Evolutionary conservation across 2,329 filamentous ascomycete species (phyloP), one percentile per base, ranked within the genome.

Genomic region (Aspergillus arachidicola): DNA sequence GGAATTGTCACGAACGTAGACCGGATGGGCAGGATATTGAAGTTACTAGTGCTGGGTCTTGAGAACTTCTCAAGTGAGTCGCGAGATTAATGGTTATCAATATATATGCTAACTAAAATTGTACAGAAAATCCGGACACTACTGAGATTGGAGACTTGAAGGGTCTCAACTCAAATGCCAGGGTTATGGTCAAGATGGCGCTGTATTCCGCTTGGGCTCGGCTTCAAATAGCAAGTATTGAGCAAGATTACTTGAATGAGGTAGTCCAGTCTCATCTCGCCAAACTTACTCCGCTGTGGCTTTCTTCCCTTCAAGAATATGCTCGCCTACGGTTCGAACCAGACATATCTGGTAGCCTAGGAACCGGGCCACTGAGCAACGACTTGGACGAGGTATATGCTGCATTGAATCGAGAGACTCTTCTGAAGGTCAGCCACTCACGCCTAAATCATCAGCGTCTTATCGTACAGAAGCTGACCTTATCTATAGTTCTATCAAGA

Each of bases 171-270:
- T 93, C 94, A 2, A 99, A 99, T 75, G 94, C 95, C 0, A 92
- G 96, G 73, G 93, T 97, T 56, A 99, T 99, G 95, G 93, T 99
- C 60, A 97, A 96, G 78, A 95, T 98, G 87, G 91, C 95, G 0
- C 91, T 99, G 2, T 96, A 97, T 77, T 95, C 94, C 1, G 95
- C 94, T 1, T 99, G 95, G 95, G 96, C 95, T 4, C 93, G 97
- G 75, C 84, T 99, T 36, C 95, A 99, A 78, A 94, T 99, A 66
- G 93, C 95, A 30, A 98, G 94, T 78, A 89, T 88, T 5, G 94
- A 98, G 73, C 94, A 98, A 70, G 89, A 88, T 58, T 98, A 99
- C 73, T 84, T 99, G 19, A 86, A 92, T 21, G 89, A 95, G 66
- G 94, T 99, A 12, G 84, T 99, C 58, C 92, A 91, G 71, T 94